Conservation (phyloP, 2,329 filamentous ascomycete genomes). For the Fusarium ramigenum region DNA sequence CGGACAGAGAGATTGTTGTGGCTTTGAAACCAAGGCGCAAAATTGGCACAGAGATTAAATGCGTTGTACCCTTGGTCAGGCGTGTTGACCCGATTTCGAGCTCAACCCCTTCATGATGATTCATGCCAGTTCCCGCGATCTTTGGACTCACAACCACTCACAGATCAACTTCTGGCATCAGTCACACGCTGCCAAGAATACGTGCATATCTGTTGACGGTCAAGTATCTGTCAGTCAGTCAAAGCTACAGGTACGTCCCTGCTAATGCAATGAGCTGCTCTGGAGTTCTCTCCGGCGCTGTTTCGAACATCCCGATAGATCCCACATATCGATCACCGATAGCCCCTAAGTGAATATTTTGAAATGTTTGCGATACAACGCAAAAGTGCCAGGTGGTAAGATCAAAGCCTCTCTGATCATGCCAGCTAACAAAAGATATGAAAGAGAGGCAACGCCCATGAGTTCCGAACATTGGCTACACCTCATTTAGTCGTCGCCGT, state of each 20-base stretch:
- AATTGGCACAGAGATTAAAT: neutral
- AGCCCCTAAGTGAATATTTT: neutral
- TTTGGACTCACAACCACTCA: constrained; percentile 2
- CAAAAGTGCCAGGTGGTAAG: neutral
- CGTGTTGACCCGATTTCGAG: neutral
- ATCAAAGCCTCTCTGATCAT: neutral
- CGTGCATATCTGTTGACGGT: neutral
- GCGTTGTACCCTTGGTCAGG: constrained; percentile 2
- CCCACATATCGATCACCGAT: neutral
- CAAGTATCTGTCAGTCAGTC: neutral
- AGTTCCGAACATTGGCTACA: constrained; percentile 1
- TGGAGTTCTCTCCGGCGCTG: neutral
- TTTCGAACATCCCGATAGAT: constrained; percentile 15
- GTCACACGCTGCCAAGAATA: neutral
- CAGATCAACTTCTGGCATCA: neutral
- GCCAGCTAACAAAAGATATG: constrained; percentile 1
- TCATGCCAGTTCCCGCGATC: constrained; percentile 15
- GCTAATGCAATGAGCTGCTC: neutral
- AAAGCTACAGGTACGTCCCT: neutral
- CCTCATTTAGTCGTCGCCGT: constrained; percentile 16
- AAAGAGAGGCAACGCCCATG: neutral
- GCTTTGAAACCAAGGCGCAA: neutral
- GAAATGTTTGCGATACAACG: neutral
- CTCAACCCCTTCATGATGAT: neutral
- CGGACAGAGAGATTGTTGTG: neutral